A percentile compares a stretch with the other conserved stretches of the same genome.
Evolutionary conservation across 768 basidiomycete species (phyloP).

Genomic region (Rhizopogon vulgaris): DNA sequence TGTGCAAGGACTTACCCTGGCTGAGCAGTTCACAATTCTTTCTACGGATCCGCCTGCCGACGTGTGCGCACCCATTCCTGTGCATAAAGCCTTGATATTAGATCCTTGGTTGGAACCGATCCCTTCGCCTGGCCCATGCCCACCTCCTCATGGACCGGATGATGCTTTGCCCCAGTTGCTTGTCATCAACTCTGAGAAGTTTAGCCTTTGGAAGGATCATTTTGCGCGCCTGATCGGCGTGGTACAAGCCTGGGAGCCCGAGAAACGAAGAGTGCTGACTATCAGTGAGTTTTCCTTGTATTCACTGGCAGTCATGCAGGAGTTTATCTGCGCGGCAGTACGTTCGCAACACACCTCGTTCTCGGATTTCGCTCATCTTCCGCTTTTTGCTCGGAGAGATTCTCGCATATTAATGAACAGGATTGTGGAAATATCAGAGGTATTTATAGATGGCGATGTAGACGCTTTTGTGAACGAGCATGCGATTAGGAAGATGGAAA

Average conservation of each 20-base stretch:
- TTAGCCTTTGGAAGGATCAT: constrained; percentile 76
- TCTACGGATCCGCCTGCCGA: constrained; percentile 39
- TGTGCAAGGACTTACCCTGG: constrained; percentile 23
- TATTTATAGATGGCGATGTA: constrained; percentile 16
- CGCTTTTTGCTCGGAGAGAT: constrained; percentile 11
- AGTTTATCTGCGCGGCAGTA: constrained; percentile 7
- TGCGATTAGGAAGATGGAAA: constrained; percentile 16
- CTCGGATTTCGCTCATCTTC: constrained; percentile 24
- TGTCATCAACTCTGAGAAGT: constrained; percentile 71
- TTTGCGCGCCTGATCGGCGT: constrained; percentile 53
- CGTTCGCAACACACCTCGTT: constrained; percentile 20
- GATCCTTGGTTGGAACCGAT: constrained; percentile 87
- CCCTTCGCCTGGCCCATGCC: constrained; percentile 46
- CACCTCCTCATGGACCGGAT: constrained; percentile 8
- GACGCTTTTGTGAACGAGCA: not conserved
- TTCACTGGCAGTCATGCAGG: not conserved
- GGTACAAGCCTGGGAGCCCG: constrained; percentile 48
- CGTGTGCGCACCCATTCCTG: constrained; percentile 39
- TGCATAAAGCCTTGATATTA: constrained; percentile 54
- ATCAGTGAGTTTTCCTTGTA: constrained; percentile 31
- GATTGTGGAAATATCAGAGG: constrained; percentile 14
- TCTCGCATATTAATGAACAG: constrained; percentile 17
- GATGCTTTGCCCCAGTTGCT: constrained; percentile 36
- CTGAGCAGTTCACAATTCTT: constrained; percentile 38
- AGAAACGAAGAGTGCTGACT: constrained; percentile 39